Evolutionary conservation across 345 rosid species (phyloP).

Genomic region (Bretschneidera sinensis): DNA sequence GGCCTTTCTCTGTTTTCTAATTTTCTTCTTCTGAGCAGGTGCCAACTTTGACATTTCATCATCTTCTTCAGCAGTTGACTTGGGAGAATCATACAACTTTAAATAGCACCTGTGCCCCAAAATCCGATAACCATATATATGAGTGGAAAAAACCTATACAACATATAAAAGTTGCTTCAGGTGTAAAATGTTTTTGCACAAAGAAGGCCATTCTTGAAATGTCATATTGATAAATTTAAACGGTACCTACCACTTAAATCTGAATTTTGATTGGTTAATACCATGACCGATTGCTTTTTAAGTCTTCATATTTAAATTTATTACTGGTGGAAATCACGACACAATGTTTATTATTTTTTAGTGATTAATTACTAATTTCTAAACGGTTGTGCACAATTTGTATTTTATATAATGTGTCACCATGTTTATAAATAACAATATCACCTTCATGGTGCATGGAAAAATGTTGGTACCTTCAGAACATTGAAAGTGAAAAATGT

Average conservation of each 20-base stretch:
- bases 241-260: background rate
- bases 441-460: no score
- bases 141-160: background rate
- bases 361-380: no score
- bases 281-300: no score
- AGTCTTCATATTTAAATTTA: no score
- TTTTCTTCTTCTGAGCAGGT: constrained; percentile 90
- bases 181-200: background rate
- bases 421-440: no score
- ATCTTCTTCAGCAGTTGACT: constrained; percentile 71
- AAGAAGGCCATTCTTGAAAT: background rate
- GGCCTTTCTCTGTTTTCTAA: constrained; percentile 89
- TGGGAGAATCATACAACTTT: constrained; percentile 84
- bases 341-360: no score
- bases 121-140: constrained; percentile 10
- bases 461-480: no score
- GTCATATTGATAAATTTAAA: background rate
- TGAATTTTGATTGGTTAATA: no score
- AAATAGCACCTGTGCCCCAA: constrained; percentile 75
- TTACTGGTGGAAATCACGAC: no score
- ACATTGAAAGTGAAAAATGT: background rate
- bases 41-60: constrained; percentile 70
- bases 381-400: no score
- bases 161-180: background rate
- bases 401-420: no score